A percentile compares a stretch with the other conserved stretches of the same genome.
These are phyloP conservation scores for Sindora glabra DNA, from an alignment of 306 rosid species.

Conservation along the genomic window DNA sequence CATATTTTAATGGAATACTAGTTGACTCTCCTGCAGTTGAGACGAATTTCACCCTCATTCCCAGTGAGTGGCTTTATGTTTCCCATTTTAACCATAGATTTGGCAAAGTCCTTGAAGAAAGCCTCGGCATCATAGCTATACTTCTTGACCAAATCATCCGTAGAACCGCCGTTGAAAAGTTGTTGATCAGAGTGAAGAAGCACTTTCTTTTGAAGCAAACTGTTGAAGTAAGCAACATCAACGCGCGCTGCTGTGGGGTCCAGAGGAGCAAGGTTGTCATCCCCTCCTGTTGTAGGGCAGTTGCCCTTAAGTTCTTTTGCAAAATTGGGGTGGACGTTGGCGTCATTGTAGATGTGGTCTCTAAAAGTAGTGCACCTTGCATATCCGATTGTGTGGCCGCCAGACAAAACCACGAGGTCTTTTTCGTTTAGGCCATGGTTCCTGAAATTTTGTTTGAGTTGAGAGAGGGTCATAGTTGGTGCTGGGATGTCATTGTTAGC, in stretches of 20 bases:
- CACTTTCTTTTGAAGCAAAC: conserved; percentile 23
- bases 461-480: conserved; percentile 18
- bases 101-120: conserved; percentile 20
- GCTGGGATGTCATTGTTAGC: conserved; percentile 29
- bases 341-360: conserved; percentile 20
- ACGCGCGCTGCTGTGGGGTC: conserved; percentile 17
- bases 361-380: conserved; percentile 18
- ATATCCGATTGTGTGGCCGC: conserved; percentile 38
- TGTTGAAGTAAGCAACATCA: conserved; percentile 5
- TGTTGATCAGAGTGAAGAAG: conserved; percentile 43
- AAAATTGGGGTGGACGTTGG: conserved; percentile 23
- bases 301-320: neutral
- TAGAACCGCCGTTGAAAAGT: conserved; percentile 30
- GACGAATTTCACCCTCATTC: conserved; percentile 30
- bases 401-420: conserved; percentile 35
- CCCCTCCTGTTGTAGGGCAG: conserved; percentile 35
- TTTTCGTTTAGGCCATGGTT: conserved; percentile 33
- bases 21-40: conserved; percentile 35
- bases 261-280: conserved; percentile 29
- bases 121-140: neutral
- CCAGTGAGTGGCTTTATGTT: conserved; percentile 41
- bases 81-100: conserved; percentile 46
- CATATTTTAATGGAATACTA: neutral
- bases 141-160: conserved; percentile 15
- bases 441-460: conserved; percentile 23